phyloP scores from a whole-genome alignment of 2,329 filamentous ascomycete species.

The Pseudogymnoascus sp. region DNA sequence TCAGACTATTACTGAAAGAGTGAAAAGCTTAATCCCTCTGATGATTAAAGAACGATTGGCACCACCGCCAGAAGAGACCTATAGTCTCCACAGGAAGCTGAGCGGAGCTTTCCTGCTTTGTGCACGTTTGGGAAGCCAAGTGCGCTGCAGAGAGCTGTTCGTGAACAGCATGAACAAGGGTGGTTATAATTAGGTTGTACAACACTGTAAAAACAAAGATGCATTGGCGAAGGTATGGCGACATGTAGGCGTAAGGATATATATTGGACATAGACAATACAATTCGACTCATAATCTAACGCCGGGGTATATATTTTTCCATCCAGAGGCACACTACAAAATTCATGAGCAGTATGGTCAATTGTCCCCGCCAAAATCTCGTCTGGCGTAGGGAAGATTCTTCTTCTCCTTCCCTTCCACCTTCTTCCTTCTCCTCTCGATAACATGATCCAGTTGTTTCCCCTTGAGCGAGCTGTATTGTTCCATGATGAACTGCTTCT shows the following conservation, averaged over 20 bases:
- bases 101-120: slow-evolving; percentile 93
- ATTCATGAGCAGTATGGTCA: neutral
- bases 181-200: slow-evolving; percentile 13
- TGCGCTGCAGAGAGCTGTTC: slow-evolving; percentile 76
- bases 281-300: slow-evolving; percentile 12
- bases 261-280: slow-evolving; percentile 9
- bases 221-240: neutral
- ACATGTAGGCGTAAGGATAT: slow-evolving; percentile 1
- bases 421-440: slow-evolving; percentile 88
- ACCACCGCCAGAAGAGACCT: slow-evolving; percentile 94
- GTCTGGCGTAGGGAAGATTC: slow-evolving; percentile 49
- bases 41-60: slow-evolving; percentile 86
- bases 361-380: slow-evolving; percentile 12
- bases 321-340: neutral
- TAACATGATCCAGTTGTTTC: slow-evolving; percentile 71
- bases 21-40: slow-evolving; percentile 76
- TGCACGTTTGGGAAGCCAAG: slow-evolving; percentile 72
- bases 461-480: slow-evolving; percentile 77
- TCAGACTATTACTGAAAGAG: slow-evolving; percentile 93
- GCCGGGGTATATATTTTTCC: neutral
- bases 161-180: slow-evolving; percentile 32
- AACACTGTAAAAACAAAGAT: neutral
- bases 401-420: slow-evolving; percentile 75
- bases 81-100: slow-evolving; percentile 87
- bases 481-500: slow-evolving; percentile 72